Evolutionary conservation across 106 monocot species (phyloP).

Genomic region (Dendrobium huoshanense): DNA sequence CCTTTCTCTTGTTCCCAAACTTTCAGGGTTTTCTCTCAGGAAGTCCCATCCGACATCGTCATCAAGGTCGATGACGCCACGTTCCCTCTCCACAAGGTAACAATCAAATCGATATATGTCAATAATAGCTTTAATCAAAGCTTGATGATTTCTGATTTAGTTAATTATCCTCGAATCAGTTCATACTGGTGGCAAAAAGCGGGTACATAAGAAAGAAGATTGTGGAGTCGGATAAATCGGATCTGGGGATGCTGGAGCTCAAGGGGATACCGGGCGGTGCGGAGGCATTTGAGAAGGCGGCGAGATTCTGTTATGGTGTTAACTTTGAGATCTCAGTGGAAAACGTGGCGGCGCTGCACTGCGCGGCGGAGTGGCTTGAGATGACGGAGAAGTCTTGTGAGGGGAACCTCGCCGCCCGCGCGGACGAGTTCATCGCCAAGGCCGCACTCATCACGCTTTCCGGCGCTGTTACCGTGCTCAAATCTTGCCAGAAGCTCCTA

Average conservation of each 20-base stretch:
- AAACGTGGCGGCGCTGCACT: constrained; percentile 36
- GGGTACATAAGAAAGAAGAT: constrained; percentile 20
- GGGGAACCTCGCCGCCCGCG: constrained; percentile 40
- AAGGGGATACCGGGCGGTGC: constrained; percentile 33
- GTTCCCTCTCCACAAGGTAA: constrained; percentile 27
- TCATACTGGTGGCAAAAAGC: constrained; percentile 20
- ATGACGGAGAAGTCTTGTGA: constrained; percentile 42
- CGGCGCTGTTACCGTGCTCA: constrained; percentile 38
- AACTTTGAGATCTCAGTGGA: constrained; percentile 48
- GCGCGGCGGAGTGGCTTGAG: constrained; percentile 52
- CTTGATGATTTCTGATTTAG: not conserved
- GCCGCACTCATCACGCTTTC: constrained; percentile 32
- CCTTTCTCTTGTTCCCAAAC: not conserved
- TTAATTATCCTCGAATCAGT: constrained; percentile 3
- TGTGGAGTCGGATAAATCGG: constrained; percentile 8
- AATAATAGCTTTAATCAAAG: too few species aligned
- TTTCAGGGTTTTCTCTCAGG: constrained; percentile 17
- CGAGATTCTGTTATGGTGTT: constrained; percentile 59
- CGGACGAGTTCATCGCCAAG: constrained; percentile 34
- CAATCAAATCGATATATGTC: not conserved
- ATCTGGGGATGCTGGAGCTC: constrained; percentile 11
- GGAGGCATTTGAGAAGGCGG: constrained; percentile 42
- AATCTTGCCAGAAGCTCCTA: constrained; percentile 36
- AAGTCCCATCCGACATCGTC: constrained; percentile 18
- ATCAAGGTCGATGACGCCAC: constrained; percentile 11